Evolutionary conservation across 2,329 filamentous ascomycete species (phyloP).

Genomic region (Pseudogymnoascus sp.): DNA sequence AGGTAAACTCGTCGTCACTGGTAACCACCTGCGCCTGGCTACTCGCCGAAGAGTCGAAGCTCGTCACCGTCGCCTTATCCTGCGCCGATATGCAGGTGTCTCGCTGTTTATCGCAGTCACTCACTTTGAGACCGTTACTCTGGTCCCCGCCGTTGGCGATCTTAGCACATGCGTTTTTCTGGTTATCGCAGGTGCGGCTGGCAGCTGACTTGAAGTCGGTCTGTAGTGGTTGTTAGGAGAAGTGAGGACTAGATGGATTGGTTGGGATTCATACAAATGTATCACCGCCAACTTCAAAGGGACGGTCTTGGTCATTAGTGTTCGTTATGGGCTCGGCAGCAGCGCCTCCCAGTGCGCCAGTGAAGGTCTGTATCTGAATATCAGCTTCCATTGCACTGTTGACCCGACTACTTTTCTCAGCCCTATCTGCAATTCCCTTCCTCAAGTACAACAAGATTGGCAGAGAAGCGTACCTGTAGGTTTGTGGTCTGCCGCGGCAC

Average conservation of each 20-base stretch:
- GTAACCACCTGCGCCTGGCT: slow-evolving; percentile 27
- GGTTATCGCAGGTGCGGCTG: slow-evolving; percentile 39
- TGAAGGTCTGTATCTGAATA: slow-evolving; percentile 32
- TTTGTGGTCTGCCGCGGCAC: background rate
- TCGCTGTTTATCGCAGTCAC: slow-evolving; percentile 39
- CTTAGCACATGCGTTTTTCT: slow-evolving; percentile 40
- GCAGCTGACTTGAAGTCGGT: slow-evolving; percentile 35
- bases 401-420: background rate
- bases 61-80: slow-evolving; percentile 26
- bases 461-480: background rate
- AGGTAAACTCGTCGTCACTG: slow-evolving; percentile 36
- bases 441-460: background rate
- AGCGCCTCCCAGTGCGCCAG: slow-evolving; percentile 32
- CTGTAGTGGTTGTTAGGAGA: slow-evolving; percentile 21
- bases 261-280: slow-evolving; percentile 31
- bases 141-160: slow-evolving; percentile 32
- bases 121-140: slow-evolving; percentile 11
- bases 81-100: slow-evolving; percentile 33
- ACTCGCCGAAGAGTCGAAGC: slow-evolving; percentile 15
- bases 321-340: slow-evolving; percentile 30
- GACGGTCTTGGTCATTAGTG: slow-evolving; percentile 32
- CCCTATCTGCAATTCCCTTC: background rate
- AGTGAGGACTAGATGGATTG: background rate
- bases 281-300: slow-evolving; percentile 36
- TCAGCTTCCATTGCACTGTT: background rate